A percentile compares a stretch with the other conserved stretches of the same genome.
Evolutionary conservation across 2,329 filamentous ascomycete genomes (phyloP).

Genomic region (Ceratocystis eucalypticola): DNA sequence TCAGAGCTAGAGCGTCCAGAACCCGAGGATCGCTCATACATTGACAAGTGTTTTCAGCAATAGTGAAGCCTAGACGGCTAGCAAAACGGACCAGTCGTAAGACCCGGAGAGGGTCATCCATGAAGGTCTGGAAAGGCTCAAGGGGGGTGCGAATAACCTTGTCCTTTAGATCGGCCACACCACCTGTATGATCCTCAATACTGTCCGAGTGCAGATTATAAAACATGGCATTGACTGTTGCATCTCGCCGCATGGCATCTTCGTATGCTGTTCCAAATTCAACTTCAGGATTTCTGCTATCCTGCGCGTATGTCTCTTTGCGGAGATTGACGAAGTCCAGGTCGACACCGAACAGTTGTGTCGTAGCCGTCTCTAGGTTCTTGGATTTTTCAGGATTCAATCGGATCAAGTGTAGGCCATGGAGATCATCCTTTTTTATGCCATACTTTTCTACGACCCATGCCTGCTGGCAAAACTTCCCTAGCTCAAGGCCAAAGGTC

Average conservation of each 20-base stretch:
- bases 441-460: constrained; percentile 49
- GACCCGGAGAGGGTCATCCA: constrained; percentile 80
- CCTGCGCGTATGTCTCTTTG: constrained; percentile 79
- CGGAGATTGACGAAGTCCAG: constrained; percentile 89
- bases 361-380: constrained; percentile 83
- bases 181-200: constrained; percentile 77
- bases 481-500: constrained; percentile 56
- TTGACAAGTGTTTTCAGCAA: constrained; percentile 53
- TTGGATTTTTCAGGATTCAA: constrained; percentile 95
- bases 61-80: constrained; percentile 65
- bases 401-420: constrained; percentile 73
- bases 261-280: constrained; percentile 88
- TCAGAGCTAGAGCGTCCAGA: constrained; percentile 60
- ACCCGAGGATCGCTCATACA: constrained; percentile 74
- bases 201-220: constrained; percentile 72
- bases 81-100: constrained; percentile 81
- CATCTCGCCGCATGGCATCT: constrained; percentile 78
- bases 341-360: constrained; percentile 71
- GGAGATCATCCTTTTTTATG: constrained; percentile 46
- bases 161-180: constrained; percentile 58
- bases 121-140: constrained; percentile 82
- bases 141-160: constrained; percentile 73
- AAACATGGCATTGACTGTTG: constrained; percentile 89
- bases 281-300: constrained; percentile 80
- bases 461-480: constrained; percentile 50